These are phyloP conservation scores for Cucurbita moschata DNA, from an alignment of 306 rosid genomes.

Conservation along the genomic window DNA sequence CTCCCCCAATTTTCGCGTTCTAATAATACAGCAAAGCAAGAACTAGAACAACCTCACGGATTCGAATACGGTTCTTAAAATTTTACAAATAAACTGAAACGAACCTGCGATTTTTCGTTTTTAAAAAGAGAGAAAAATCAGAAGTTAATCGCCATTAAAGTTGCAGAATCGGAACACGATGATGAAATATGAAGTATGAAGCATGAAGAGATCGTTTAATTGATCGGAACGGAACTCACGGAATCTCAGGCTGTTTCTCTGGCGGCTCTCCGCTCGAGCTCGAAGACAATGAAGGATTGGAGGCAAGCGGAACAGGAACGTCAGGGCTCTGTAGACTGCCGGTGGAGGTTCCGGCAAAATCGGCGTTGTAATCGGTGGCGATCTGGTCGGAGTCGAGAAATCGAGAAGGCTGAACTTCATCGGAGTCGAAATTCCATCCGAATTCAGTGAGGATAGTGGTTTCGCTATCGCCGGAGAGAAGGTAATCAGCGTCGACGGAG, in stretches of 20 bases:
- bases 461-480: conserved; percentile 29
- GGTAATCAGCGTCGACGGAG: conserved; percentile 16
- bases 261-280: conserved; percentile 80
- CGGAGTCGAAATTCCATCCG: conserved; percentile 51
- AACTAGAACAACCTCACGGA: neutral
- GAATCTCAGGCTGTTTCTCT: conserved; percentile 54
- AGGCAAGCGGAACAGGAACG: conserved; percentile 17
- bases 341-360: conserved; percentile 14
- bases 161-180: neutral
- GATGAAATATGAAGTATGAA: neutral
- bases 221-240: conserved; percentile 58
- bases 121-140: neutral
- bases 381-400: conserved; percentile 14
- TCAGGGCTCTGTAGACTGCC: conserved; percentile 9
- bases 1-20: neutral
- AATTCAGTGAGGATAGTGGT: conserved; percentile 41
- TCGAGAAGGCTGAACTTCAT: neutral
- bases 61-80: neutral
- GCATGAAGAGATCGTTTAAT: conserved; percentile 1
- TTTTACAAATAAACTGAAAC: neutral
- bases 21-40: neutral
- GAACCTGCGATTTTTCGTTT: neutral
- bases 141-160: conserved; percentile 12
- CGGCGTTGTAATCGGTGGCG: conserved; percentile 14
- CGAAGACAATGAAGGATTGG: conserved; percentile 58